Evolutionary conservation across 208 protist species (phyloP).

Genomic region (Leishmania mexicana): DNA sequence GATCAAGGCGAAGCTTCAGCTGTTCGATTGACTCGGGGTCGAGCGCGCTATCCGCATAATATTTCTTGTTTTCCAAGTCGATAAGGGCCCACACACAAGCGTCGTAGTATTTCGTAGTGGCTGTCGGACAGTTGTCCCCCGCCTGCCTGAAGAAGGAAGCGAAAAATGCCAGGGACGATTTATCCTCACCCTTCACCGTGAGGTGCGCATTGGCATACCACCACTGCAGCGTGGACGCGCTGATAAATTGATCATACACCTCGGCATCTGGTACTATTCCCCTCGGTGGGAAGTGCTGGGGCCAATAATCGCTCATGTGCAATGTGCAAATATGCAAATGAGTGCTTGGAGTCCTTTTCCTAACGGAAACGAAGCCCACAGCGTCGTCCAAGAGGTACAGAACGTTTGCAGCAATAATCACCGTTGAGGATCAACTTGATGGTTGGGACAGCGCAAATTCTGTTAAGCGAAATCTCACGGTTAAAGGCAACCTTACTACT

Average conservation of each 20-base stretch:
- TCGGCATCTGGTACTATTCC: slow-evolving; percentile 21
- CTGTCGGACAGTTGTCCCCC: slow-evolving; percentile 24
- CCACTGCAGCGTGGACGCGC: slow-evolving; percentile 41
- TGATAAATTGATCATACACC: slow-evolving; percentile 28
- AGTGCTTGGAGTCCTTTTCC: neutral
- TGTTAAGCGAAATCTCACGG: neutral
- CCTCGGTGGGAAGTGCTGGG: slow-evolving; percentile 26
- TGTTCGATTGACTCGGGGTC: slow-evolving; percentile 34
- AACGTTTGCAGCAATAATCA: neutral
- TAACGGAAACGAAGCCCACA: neutral
- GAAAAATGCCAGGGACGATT: slow-evolving; percentile 47
- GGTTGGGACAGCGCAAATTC: neutral
- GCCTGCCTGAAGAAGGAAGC: slow-evolving; percentile 51
- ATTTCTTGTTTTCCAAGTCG: slow-evolving; percentile 41
- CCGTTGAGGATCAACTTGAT: neutral
- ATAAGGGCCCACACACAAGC: slow-evolving; percentile 66
- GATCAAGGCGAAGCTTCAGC: slow-evolving; percentile 30
- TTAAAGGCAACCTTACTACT: neutral
- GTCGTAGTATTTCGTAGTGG: slow-evolving; percentile 28
- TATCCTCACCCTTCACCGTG: slow-evolving; percentile 18
- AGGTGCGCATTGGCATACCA: slow-evolving; percentile 66
- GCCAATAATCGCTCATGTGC: slow-evolving; percentile 9
- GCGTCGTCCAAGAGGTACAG: neutral
- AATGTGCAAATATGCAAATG: neutral
- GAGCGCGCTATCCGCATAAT: slow-evolving; percentile 57